A percentile compares a stretch with the other conserved stretches of the same genome.
Evolutionary conservation across 805 yeast genomes (phyloP).

Genomic region (Metschnikowia proteae): DNA sequence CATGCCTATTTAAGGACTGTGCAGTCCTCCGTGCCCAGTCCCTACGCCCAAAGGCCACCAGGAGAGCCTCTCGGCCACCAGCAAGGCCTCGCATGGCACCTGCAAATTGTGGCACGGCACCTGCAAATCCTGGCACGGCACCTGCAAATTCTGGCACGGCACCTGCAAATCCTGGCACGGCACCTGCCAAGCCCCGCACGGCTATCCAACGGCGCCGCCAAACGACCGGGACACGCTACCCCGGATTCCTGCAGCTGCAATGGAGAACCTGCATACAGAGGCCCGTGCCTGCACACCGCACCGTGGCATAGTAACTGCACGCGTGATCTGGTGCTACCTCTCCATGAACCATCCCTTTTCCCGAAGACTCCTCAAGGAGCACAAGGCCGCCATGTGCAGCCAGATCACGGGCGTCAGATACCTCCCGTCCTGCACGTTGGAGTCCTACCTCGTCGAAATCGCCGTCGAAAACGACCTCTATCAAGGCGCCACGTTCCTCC

Average conservation of each 20-base stretch:
- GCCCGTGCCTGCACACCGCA: neutral
- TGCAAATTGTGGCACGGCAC: too few relatives aligned
- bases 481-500: slow-evolving; percentile 7
- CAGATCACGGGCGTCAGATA: slow-evolving; percentile 10
- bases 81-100: too few relatives aligned
- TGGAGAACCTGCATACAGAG: neutral
- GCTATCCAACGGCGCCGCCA: too few relatives aligned
- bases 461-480: slow-evolving; percentile 11
- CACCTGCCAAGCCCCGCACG: too few relatives aligned
- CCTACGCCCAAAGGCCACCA: too few relatives aligned
- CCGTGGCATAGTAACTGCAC: neutral
- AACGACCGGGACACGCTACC: neutral
- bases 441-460: slow-evolving; percentile 8
- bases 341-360: slow-evolving; percentile 16
- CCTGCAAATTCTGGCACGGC: too few relatives aligned
- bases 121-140: too few relatives aligned
- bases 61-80: too few relatives aligned
- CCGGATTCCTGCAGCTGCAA: neutral
- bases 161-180: too few relatives aligned
- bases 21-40: too few relatives aligned
- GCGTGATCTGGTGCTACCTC: neutral
- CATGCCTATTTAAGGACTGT: neutral
- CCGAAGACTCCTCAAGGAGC: slow-evolving; percentile 16
- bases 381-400: slow-evolving; percentile 6
- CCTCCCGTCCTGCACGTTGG: slow-evolving; percentile 11